Conservation (phyloP, 495 filamentous ascomycete species). For the Bathelium albidoporum region DNA sequence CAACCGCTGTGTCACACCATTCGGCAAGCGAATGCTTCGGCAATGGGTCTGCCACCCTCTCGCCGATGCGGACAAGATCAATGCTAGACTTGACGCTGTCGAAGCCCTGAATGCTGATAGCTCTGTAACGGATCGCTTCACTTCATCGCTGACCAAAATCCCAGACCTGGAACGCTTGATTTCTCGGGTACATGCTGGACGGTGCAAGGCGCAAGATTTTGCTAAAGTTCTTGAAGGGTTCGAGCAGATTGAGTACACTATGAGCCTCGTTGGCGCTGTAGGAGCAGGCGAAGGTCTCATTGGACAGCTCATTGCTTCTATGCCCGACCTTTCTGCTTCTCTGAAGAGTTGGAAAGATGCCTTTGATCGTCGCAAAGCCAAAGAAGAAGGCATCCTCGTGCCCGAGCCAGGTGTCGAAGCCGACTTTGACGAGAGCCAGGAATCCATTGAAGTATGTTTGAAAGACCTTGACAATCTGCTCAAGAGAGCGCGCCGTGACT, state of each 20-base stretch:
- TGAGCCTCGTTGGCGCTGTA: constrained; percentile 62
- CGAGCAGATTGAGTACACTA: constrained; percentile 89
- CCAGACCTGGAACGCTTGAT: constrained; percentile 92
- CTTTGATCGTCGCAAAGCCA: constrained; percentile 77
- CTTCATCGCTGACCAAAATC: constrained; percentile 74
- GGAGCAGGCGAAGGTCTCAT: constrained; percentile 70
- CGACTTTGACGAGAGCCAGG: constrained; percentile 84
- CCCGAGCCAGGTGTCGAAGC: constrained; percentile 84
- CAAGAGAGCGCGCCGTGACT: constrained; percentile 54
- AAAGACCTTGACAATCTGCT: constrained; percentile 60
- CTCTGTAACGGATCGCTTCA: constrained; percentile 69
- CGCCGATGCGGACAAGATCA: constrained; percentile 74
- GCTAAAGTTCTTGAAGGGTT: constrained; percentile 92
- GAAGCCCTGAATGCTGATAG: constrained; percentile 81
- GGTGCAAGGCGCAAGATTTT: constrained; percentile 83
- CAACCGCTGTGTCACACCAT: constrained; percentile 92
- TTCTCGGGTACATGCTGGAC: constrained; percentile 85
- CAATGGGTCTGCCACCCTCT: constrained; percentile 98
- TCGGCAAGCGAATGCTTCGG: constrained; percentile 91
- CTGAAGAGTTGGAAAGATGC: constrained; percentile 83
- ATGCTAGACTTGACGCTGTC: constrained; percentile 90
- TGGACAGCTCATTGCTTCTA: constrained; percentile 65
- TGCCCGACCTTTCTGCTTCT: constrained; percentile 72
- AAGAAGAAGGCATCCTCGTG: constrained; percentile 63
- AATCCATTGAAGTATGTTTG: constrained; percentile 60